Conservation (phyloP, 306 rosid genomes). For the Fagus sylvatica region DNA sequence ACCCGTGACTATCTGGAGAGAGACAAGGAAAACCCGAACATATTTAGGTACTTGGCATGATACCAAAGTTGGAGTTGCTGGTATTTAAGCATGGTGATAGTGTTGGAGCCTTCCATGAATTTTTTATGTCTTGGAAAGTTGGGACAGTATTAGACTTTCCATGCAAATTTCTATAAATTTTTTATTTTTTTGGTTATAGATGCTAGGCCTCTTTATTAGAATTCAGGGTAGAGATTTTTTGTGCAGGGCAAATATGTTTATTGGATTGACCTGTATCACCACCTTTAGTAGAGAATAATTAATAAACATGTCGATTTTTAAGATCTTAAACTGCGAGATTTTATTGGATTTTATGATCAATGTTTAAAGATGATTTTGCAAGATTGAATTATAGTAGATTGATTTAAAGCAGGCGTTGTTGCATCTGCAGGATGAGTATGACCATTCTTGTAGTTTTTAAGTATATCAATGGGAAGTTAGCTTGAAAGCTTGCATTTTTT, state of each 20-base stretch:
- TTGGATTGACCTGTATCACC: slow-evolving; percentile 5
- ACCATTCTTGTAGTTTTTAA: no score
- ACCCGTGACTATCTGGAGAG: slow-evolving; percentile 73
- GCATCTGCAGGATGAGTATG: no score
- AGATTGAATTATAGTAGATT: no score
- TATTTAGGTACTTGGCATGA: slow-evolving; percentile 65
- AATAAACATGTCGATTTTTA: not conserved
- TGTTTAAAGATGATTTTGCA: no score
- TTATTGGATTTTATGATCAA: no score
- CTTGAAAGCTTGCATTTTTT: no score
- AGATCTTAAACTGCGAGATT: not conserved
- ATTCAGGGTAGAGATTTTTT: slow-evolving; percentile 8
- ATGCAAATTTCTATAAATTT: slow-evolving; percentile 37
- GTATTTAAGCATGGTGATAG: not conserved
- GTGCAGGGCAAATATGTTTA: slow-evolving; percentile 9
- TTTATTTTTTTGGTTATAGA: not conserved
- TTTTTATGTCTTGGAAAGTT: not conserved
- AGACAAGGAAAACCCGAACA: slow-evolving; percentile 62
- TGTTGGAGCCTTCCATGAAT: not conserved
- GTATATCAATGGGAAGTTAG: no score
- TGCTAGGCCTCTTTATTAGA: not conserved
- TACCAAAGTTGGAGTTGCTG: not conserved
- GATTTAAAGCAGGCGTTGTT: no score
- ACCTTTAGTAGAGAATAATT: not conserved
- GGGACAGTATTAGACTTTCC: not conserved